Conservation (phyloP, 768 basidiomycete species). For the Nevesoporus exiguus region DNA sequence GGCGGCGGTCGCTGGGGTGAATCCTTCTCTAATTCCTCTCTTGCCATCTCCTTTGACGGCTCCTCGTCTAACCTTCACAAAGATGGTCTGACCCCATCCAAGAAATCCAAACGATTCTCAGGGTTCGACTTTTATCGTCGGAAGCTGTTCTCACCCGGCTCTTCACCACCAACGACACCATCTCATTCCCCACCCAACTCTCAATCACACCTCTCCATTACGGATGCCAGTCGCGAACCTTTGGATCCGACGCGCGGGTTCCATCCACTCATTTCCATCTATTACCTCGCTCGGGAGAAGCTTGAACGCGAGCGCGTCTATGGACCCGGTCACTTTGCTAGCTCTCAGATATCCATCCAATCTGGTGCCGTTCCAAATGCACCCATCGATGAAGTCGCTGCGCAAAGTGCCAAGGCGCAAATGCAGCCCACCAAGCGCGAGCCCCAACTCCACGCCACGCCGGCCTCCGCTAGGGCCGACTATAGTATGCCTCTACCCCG, state of each 20-base stretch:
- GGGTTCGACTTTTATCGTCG: too few relatives aligned
- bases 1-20: conserved; percentile 47
- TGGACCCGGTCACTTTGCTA: conserved; percentile 91
- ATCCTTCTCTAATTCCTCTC: conserved; percentile 63
- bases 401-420: conserved; percentile 18
- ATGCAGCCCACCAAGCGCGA: conserved; percentile 35
- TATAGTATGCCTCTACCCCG: conserved; percentile 83
- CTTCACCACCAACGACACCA: conserved; percentile 50
- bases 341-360: conserved; percentile 73
- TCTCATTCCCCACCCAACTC: conserved; percentile 60
- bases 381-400: conserved; percentile 19
- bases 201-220: conserved; percentile 50
- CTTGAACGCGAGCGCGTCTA: conserved; percentile 92
- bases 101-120: conserved; percentile 84
- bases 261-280: conserved; percentile 94
- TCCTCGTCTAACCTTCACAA: conserved; percentile 42
- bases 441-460: conserved; percentile 19
- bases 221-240: conserved; percentile 48
- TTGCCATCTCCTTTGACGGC: conserved; percentile 59
- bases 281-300: conserved; percentile 94
- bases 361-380: conserved; percentile 22
- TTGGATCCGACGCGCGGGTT: conserved; percentile 88
- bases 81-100: conserved; percentile 42
- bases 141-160: too few relatives aligned
- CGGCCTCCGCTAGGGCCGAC: conserved; percentile 49